Conservation (phyloP, 2,329 filamentous ascomycete genomes). For the Coniella vitis region DNA sequence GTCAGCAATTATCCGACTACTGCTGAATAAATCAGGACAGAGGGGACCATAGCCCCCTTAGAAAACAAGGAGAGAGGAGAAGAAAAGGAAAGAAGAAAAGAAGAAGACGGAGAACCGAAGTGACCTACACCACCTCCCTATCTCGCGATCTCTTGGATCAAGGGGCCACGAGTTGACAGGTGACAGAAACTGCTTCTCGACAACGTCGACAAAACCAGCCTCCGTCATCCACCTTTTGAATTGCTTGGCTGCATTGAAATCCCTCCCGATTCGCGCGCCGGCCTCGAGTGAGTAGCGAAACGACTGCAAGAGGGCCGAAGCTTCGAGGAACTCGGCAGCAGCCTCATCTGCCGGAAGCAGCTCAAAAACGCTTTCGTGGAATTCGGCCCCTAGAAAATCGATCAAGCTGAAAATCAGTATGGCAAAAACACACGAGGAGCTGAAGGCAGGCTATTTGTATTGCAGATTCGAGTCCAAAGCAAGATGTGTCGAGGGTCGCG, state of each 20-base stretch:
- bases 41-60: too few relatives aligned
- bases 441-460: too few relatives aligned
- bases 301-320: not conserved
- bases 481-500: too few relatives aligned
- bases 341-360: not conserved
- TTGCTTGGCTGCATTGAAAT: slow-evolving; percentile 23
- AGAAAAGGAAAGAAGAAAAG: too few relatives aligned
- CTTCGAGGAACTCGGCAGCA: not conserved
- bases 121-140: slow-evolving; percentile 6
- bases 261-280: slow-evolving; percentile 26
- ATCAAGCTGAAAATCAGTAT: slow-evolving; percentile 28
- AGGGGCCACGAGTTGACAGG: slow-evolving; percentile 4
- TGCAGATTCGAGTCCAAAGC: too few relatives aligned
- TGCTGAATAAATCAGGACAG: too few relatives aligned
- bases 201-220: slow-evolving; percentile 25
- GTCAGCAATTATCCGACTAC: too few relatives aligned
- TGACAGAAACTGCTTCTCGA: slow-evolving; percentile 17
- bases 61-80: too few relatives aligned
- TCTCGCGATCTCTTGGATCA: not conserved
- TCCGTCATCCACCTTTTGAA: slow-evolving; percentile 23
- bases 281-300: slow-evolving; percentile 26
- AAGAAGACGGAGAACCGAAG: too few relatives aligned
- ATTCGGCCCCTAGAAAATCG: slow-evolving; percentile 5
- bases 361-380: slow-evolving; percentile 6
- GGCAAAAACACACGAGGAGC: too few relatives aligned